A percentile compares a stretch with the other conserved stretches of the same genome.
These are phyloP conservation scores for Ustilago curta DNA, from an alignment of 1,284 basidiomycete genomes.

Conservation along the genomic window DNA sequence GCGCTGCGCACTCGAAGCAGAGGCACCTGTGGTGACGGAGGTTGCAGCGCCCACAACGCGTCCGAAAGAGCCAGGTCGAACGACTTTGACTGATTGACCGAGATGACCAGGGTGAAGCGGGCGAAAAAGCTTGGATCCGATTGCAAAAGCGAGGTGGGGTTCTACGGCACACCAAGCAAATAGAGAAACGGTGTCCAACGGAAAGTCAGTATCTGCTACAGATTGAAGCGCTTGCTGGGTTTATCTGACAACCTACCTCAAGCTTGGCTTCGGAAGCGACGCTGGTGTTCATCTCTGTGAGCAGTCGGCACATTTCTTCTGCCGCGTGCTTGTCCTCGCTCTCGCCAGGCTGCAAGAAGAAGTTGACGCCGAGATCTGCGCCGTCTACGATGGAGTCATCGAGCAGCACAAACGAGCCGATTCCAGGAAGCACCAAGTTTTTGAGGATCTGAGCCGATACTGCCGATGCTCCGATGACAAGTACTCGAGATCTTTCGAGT, in stretches of 20 bases:
- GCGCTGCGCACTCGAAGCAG: constrained; percentile 53
- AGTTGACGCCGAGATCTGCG: constrained; percentile 92
- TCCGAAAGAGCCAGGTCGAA: constrained; percentile 56
- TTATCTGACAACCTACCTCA: constrained; percentile 52
- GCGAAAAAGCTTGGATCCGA: constrained; percentile 73
- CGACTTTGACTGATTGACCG: constrained; percentile 72
- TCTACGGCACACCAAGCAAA: constrained; percentile 1
- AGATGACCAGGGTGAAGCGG: constrained; percentile 83
- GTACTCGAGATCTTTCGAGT: constrained; percentile 84
- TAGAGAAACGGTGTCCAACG: neutral
- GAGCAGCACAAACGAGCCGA: constrained; percentile 89
- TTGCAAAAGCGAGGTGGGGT: constrained; percentile 72
- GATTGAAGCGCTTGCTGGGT: too few relatives aligned
- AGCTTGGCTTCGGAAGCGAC: constrained; percentile 80
- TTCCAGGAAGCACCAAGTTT: constrained; percentile 93
- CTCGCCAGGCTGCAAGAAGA: constrained; percentile 81
- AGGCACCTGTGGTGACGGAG: constrained; percentile 55
- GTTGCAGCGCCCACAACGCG: constrained; percentile 48
- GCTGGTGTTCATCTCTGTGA: constrained; percentile 87
- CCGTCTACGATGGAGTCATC: constrained; percentile 77
- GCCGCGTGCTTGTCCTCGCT: constrained; percentile 85
- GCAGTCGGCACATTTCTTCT: constrained; percentile 80
- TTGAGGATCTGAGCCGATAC: constrained; percentile 88
- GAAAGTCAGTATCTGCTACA: neutral
- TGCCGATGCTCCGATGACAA: constrained; percentile 83